Evolutionary conservation across 768 basidiomycete genomes (phyloP).

Genomic region (Pleurotus citrinopileatus): DNA sequence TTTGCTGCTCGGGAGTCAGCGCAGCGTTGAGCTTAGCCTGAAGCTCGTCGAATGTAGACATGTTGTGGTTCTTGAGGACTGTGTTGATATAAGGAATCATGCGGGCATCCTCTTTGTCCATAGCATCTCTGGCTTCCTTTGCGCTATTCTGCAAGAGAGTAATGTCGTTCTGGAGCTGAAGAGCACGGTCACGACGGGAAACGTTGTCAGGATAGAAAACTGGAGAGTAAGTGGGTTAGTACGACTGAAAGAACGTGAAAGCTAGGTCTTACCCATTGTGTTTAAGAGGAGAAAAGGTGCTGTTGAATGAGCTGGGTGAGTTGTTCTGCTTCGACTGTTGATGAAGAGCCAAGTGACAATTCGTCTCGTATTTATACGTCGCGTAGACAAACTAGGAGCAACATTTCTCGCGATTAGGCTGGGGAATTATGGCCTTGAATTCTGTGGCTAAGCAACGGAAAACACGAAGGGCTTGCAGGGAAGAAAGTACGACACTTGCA

Average conservation of each 20-base stretch:
- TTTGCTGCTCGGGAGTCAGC: conserved; percentile 1
- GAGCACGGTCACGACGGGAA: conserved; percentile 1
- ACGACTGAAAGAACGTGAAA: neutral
- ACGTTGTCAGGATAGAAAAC: conserved; percentile 8
- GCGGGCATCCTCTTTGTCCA: conserved; percentile 3
- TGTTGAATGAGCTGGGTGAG: too few relatives aligned
- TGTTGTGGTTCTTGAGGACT: neutral
- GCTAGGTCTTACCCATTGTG: neutral
- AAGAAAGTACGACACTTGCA: too few relatives aligned
- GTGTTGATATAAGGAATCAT: conserved; percentile 6
- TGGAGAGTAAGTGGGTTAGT: neutral
- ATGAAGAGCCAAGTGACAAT: too few relatives aligned
- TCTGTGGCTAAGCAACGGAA: too few relatives aligned
- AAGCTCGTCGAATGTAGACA: conserved; percentile 4
- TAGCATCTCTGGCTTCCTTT: neutral
- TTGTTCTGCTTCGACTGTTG: too few relatives aligned
- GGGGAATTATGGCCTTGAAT: too few relatives aligned
- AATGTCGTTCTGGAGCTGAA: conserved; percentile 7
- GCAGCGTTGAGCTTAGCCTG: neutral
- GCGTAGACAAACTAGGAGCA: too few relatives aligned
- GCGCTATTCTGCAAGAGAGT: neutral
- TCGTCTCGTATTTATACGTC: too few relatives aligned
- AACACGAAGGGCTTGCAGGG: too few relatives aligned
- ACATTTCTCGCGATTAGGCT: too few relatives aligned
- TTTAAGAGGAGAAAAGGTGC: too few relatives aligned